Percentiles rank a stretch among this genome's conserved stretches.
phyloP scores from a whole-genome alignment of 139 green algal species.

The Desmodesmus armatus region DNA sequence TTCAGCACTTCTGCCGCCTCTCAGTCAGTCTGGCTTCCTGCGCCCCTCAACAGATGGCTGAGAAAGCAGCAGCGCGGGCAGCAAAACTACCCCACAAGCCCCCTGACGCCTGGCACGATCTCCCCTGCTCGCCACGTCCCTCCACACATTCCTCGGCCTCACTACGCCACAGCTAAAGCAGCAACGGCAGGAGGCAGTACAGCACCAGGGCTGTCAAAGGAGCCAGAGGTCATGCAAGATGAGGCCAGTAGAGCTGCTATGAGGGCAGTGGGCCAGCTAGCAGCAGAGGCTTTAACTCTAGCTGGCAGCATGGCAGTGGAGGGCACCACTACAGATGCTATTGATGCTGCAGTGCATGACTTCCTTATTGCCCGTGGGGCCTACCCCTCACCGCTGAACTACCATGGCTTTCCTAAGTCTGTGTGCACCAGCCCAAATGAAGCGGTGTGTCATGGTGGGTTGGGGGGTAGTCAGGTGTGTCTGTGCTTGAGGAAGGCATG shows the following conservation, averaged over 20 bases:
- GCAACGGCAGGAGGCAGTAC: neutral
- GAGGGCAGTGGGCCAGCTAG: slow-evolving; percentile 86
- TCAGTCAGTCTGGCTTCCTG: no score
- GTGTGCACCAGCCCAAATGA: slow-evolving; percentile 99
- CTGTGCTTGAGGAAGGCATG: no score
- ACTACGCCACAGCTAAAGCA: slow-evolving; percentile 62
- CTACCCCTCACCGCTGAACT: slow-evolving; percentile 96
- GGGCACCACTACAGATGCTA: slow-evolving; percentile 94
- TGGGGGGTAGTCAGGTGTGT: no score
- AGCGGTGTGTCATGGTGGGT: slow-evolving; percentile 97
- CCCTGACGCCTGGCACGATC: slow-evolving; percentile 49
- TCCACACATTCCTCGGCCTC: slow-evolving; percentile 74
- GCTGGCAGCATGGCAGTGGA: slow-evolving; percentile 81
- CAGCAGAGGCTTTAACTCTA: slow-evolving; percentile 82
- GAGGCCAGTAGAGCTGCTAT: slow-evolving; percentile 72
- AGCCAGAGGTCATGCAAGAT: neutral
- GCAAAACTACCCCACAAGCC: no score
- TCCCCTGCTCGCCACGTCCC: slow-evolving; percentile 74
- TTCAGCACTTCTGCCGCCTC: no score
- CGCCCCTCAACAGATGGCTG: no score
- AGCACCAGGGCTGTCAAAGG: neutral
- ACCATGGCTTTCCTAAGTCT: slow-evolving; percentile 92
- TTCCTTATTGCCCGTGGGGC: slow-evolving; percentile 84
- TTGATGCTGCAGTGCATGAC: slow-evolving; percentile 92
- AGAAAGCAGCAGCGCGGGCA: no score